Evolutionary conservation across 2,329 filamentous ascomycete species (phyloP).

Genomic region (Macrophomina phaseolina): DNA sequence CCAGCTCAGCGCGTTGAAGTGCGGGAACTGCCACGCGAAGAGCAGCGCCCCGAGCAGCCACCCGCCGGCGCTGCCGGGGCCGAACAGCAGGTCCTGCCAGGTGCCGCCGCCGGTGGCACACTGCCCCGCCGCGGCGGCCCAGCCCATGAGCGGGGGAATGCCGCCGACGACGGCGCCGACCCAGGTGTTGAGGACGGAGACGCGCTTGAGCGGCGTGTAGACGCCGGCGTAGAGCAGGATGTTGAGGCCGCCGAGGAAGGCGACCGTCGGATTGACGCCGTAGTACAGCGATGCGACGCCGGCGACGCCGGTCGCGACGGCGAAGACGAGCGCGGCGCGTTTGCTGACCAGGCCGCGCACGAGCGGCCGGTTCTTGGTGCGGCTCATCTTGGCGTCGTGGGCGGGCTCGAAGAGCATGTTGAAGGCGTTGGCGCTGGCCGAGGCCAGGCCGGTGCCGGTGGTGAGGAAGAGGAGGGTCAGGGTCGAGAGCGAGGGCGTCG

Average conservation of each 20-base stretch:
- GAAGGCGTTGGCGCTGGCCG: slow-evolving; percentile 88
- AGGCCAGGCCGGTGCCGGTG: slow-evolving; percentile 83
- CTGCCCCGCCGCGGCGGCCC: slow-evolving; percentile 92
- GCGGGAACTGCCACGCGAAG: slow-evolving; percentile 97
- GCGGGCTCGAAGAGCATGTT: slow-evolving; percentile 97
- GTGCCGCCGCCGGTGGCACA: slow-evolving; percentile 64
- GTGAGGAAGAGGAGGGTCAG: slow-evolving; percentile 93
- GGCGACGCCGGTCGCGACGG: slow-evolving; percentile 69
- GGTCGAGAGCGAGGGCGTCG: slow-evolving; percentile 80
- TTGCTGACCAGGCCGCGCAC: slow-evolving; percentile 79
- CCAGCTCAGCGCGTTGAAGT: slow-evolving; percentile 95
- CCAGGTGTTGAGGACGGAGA: slow-evolving; percentile 92
- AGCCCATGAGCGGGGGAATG: slow-evolving; percentile 96
- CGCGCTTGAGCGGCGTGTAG: slow-evolving; percentile 90
- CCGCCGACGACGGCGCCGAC: slow-evolving; percentile 89
- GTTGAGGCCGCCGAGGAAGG: slow-evolving; percentile 82
- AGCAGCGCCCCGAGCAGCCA: slow-evolving; percentile 87
- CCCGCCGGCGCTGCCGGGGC: slow-evolving; percentile 72
- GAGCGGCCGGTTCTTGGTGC: slow-evolving; percentile 89
- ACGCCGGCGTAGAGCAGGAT: slow-evolving; percentile 88
- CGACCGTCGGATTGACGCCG: slow-evolving; percentile 92
- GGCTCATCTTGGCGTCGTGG: slow-evolving; percentile 89
- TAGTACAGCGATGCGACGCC: slow-evolving; percentile 80
- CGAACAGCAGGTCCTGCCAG: slow-evolving; percentile 79
- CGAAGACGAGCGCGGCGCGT: slow-evolving; percentile 77